Conservation (phyloP, 2,329 filamentous ascomycete genomes). For the Phialophora verrucosa region DNA sequence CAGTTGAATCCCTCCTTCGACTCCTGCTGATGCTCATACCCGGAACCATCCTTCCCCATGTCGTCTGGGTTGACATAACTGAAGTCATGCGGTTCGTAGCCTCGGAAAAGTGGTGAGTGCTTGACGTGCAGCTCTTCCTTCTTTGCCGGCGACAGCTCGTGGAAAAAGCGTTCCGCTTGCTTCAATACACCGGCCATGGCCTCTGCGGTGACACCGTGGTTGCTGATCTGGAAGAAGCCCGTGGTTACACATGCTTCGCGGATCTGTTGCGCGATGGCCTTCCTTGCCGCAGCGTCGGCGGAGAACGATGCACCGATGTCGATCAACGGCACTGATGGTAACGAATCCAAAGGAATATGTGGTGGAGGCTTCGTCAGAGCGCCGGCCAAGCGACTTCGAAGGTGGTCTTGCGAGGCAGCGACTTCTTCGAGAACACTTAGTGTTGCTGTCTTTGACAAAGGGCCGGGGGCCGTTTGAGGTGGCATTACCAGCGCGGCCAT, state of each 20-base stretch:
- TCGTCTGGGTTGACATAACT: conserved; percentile 39
- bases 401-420: conserved; percentile 30
- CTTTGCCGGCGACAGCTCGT: conserved; percentile 32
- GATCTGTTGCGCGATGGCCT: conserved; percentile 46
- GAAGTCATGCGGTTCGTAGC: conserved; percentile 37
- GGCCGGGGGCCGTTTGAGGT: conserved; percentile 11
- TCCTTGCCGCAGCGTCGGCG: conserved; percentile 15
- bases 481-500: conserved; percentile 32
- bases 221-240: conserved; percentile 62
- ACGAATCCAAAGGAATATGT: conserved; percentile 15
- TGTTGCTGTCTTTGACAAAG: conserved; percentile 14
- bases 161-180: conserved; percentile 56
- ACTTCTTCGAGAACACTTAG: conserved; percentile 35
- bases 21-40: conserved; percentile 26
- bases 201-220: conserved; percentile 53
- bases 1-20: conserved; percentile 41
- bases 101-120: conserved; percentile 44
- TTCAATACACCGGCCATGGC: conserved; percentile 52
- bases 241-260: conserved; percentile 54
- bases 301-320: conserved; percentile 37
- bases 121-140: conserved; percentile 46
- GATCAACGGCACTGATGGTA: conserved; percentile 38
- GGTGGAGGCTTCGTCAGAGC: conserved; percentile 32
- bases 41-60: conserved; percentile 2
- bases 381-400: conserved; percentile 34